Evolutionary conservation across 75 land plant genomes (phyloP).

Genomic region (Pseudotsuga menziesii): DNA sequence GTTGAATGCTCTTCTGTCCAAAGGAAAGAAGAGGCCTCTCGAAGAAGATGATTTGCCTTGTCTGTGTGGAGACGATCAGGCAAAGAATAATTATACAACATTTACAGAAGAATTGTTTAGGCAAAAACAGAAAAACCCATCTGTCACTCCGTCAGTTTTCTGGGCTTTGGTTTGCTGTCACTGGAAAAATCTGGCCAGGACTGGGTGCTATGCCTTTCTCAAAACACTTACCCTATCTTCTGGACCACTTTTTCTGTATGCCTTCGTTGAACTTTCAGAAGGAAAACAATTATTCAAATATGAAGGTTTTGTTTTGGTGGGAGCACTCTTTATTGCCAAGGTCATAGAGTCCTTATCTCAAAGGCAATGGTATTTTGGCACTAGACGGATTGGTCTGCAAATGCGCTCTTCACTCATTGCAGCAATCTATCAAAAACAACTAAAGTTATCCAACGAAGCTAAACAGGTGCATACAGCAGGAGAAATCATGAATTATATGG

Average conservation of each 20-base stretch:
- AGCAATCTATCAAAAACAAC: slow-evolving; percentile 30
- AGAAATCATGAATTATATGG: slow-evolving; percentile 32
- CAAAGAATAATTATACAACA: too few relatives aligned
- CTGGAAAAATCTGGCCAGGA: too few relatives aligned
- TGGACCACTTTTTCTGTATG: slow-evolving; percentile 66
- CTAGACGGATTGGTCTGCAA: too few relatives aligned
- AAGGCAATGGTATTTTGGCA: too few relatives aligned
- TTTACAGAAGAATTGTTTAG: not conserved
- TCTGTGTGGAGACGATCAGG: slow-evolving; percentile 13
- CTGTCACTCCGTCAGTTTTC: too few relatives aligned
- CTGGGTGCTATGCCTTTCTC: slow-evolving; percentile 62
- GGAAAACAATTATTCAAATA: slow-evolving; percentile 33
- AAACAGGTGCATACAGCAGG: slow-evolving; percentile 26
- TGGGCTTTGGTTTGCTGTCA: too few relatives aligned
- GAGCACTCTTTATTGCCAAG: too few relatives aligned
- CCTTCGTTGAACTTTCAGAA: slow-evolving; percentile 51
- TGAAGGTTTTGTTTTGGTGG: too few relatives aligned
- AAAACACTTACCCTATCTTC: slow-evolving; percentile 35
- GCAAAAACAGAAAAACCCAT: slow-evolving; percentile 1
- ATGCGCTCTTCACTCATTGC: too few relatives aligned
- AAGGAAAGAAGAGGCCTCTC: slow-evolving; percentile 48
- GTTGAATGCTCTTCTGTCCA: slow-evolving; percentile 70
- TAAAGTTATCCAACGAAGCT: slow-evolving; percentile 23
- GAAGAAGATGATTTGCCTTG: slow-evolving; percentile 53
- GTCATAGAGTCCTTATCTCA: too few relatives aligned